These are phyloP conservation scores for Tricholomella constricta DNA, from an alignment of 768 basidiomycete species.

Conservation along the genomic window DNA sequence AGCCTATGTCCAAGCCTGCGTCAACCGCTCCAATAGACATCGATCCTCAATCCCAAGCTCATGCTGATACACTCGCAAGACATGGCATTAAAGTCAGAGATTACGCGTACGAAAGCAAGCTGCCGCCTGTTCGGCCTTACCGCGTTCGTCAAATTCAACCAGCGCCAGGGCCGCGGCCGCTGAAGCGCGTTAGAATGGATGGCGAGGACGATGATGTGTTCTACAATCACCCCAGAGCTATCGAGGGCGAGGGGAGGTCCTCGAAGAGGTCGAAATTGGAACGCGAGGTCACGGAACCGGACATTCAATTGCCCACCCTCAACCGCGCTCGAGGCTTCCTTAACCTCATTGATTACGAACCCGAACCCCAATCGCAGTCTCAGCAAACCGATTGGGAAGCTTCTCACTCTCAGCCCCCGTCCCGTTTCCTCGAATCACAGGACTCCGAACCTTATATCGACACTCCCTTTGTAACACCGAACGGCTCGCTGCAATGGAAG, in stretches of 20 bases:
- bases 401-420: constrained; percentile 30
- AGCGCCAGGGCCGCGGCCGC: constrained; percentile 36
- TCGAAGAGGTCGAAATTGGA: constrained; percentile 30
- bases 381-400: constrained; percentile 19
- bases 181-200: constrained; percentile 29
- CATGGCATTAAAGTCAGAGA: constrained; percentile 54
- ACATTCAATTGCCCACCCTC: constrained; percentile 17
- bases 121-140: constrained; percentile 61
- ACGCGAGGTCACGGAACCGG: constrained; percentile 36
- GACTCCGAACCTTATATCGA: constrained; percentile 47
- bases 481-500: constrained; percentile 51
- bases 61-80: constrained; percentile 25
- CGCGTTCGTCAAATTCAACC: constrained; percentile 48
- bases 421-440: constrained; percentile 39
- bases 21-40: constrained; percentile 24
- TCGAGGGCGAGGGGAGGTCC: constrained; percentile 7
- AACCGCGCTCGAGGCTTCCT: constrained; percentile 25
- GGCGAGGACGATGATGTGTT: constrained; percentile 23
- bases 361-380: constrained; percentile 4
- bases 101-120: constrained; percentile 68
- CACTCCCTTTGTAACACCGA: constrained; percentile 57
- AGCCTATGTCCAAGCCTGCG: constrained; percentile 19
- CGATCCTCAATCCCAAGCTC: constrained; percentile 21
- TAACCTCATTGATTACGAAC: constrained; percentile 25
- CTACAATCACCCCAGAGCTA: constrained; percentile 1